These are phyloP conservation scores for Aspergillus funiculosus DNA, from an alignment of 495 filamentous ascomycete genomes.

Conservation along the genomic window DNA sequence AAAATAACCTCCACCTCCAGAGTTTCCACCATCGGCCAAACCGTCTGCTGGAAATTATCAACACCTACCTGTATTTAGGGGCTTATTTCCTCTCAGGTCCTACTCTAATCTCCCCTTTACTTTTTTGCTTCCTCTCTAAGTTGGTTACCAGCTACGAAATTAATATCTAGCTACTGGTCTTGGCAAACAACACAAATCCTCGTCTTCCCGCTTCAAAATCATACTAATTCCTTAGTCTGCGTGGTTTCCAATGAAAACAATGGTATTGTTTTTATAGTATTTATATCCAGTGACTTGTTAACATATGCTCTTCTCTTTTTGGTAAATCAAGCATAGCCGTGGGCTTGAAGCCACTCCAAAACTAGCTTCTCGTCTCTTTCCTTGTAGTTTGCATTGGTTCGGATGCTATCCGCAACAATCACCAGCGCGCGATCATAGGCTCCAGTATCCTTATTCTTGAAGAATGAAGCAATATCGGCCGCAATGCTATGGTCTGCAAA, in stretches of 20 bases:
- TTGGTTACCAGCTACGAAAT: no score
- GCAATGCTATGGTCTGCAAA: slow-evolving; percentile 66
- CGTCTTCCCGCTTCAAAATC: neutral
- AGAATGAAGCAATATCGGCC: slow-evolving; percentile 77
- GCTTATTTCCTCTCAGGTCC: no score
- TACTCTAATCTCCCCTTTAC: no score
- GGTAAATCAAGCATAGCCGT: slow-evolving; percentile 52
- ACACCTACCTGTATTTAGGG: no score
- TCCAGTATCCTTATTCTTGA: slow-evolving; percentile 70
- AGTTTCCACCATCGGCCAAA: slow-evolving; percentile 7
- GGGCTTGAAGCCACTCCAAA: slow-evolving; percentile 63
- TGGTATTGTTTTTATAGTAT: no score
- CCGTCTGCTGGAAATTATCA: neutral
- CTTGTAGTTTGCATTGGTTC: slow-evolving; percentile 70
- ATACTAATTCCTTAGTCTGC: slow-evolving; percentile 3
- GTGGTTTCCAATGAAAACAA: no score
- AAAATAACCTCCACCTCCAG: slow-evolving; percentile 20
- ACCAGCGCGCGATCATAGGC: slow-evolving; percentile 74
- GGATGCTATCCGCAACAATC: slow-evolving; percentile 74
- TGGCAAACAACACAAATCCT: neutral
- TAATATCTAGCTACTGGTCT: no score
- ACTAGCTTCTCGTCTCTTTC: slow-evolving; percentile 62
- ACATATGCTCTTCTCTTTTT: no score
- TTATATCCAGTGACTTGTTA: no score
- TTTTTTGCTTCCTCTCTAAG: no score